Percentiles rank a stretch among this genome's conserved stretches.
phyloP scores from a whole-genome alignment of 148 eudicot genomes.

The Arbutus unedo region DNA sequence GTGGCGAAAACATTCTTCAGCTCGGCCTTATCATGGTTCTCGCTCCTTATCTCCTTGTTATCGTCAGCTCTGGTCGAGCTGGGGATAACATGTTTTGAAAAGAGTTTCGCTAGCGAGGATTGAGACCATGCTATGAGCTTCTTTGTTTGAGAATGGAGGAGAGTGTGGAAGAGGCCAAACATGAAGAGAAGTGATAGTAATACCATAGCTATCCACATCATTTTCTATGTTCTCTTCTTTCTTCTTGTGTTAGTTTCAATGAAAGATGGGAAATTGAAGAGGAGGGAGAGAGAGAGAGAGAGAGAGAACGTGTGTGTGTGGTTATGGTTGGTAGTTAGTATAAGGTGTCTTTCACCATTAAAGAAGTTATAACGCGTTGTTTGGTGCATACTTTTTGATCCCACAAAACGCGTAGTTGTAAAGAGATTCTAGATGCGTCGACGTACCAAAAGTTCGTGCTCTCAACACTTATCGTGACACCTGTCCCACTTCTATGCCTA shows the following conservation, averaged over 20 bases:
- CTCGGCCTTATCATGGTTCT: slow-evolving; percentile 18
- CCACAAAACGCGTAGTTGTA: background rate
- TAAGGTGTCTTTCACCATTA: background rate
- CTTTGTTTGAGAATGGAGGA: slow-evolving; percentile 25
- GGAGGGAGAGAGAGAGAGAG: background rate
- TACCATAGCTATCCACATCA: slow-evolving; percentile 17
- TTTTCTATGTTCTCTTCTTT: slow-evolving; percentile 5
- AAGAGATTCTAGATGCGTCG: background rate
- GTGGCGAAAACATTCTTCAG: slow-evolving; percentile 47
- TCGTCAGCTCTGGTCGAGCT: background rate
- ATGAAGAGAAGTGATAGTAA: slow-evolving; percentile 31
- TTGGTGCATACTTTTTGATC: background rate
- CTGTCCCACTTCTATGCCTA: background rate
- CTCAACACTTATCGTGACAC: background rate
- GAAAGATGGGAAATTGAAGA: slow-evolving; percentile 5
- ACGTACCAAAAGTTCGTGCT: background rate
- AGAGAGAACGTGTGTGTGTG: background rate
- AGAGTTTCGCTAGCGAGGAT: background rate
- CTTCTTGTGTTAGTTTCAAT: background rate
- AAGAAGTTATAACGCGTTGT: slow-evolving; percentile 5
- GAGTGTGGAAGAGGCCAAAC: slow-evolving; percentile 25
- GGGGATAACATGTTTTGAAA: background rate
- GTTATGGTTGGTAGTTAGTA: background rate
- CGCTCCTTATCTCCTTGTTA: background rate
- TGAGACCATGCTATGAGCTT: slow-evolving; percentile 24